These are phyloP conservation scores for Fraxinus albicans DNA, from an alignment of 305 asterid species.

Conservation along the genomic window DNA sequence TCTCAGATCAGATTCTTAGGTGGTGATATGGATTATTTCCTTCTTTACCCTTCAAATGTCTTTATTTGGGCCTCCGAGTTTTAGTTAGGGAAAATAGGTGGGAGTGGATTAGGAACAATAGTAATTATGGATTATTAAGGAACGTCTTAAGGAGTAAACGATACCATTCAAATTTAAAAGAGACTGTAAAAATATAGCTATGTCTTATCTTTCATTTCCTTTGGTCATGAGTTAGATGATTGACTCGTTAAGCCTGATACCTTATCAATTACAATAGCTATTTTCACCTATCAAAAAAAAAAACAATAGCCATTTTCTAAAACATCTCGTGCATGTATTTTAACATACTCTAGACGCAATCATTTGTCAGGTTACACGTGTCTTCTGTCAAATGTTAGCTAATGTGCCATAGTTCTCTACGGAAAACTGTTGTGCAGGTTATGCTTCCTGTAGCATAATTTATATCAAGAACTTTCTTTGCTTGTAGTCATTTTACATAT, in stretches of 20 bases:
- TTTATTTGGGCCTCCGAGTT: not conserved
- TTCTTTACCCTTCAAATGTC: not conserved
- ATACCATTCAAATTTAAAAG: not conserved
- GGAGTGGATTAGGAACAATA: not conserved
- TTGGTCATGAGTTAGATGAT: not conserved
- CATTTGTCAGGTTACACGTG: not conserved
- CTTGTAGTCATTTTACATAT: not conserved
- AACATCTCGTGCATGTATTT: not conserved
- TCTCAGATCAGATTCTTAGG: not conserved
- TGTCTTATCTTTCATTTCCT: not conserved
- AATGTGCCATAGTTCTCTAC: not conserved
- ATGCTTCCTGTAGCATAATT: not conserved
- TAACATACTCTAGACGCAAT: not conserved
- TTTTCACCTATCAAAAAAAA: not conserved
- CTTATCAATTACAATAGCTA: not conserved
- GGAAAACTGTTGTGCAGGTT: not conserved
- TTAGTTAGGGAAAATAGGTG: not conserved
- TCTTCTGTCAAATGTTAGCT: not conserved
- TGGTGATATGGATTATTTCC: not conserved
- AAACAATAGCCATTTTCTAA: not conserved
- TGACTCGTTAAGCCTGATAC: not conserved
- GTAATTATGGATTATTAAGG: not conserved
- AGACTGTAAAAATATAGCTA: not conserved
- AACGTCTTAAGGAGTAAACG: not conserved
- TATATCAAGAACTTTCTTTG: not conserved